Evolutionary conservation across 2,329 filamentous ascomycete genomes (phyloP).

Genomic region (Cladorrhinum sp.): DNA sequence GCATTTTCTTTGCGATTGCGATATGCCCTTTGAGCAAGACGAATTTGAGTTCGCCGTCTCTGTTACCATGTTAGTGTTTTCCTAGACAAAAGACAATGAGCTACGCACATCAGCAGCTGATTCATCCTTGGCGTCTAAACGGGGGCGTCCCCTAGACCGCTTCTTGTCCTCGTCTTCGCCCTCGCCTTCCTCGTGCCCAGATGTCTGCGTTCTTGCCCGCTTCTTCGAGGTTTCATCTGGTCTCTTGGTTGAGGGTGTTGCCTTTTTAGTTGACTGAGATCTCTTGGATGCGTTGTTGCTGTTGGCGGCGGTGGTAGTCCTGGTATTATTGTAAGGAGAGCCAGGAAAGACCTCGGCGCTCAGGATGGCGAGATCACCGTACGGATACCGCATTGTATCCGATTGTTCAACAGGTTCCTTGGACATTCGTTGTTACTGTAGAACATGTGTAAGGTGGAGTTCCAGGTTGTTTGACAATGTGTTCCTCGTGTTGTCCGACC

Average conservation of each 20-base stretch:
- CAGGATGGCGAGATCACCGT: conserved; percentile 42
- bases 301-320: background rate
- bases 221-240: conserved; percentile 30
- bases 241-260: conserved; percentile 1
- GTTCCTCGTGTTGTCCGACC: background rate
- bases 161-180: conserved; percentile 50
- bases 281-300: background rate
- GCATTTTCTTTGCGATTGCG: conserved; percentile 80
- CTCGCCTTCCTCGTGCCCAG: conserved; percentile 30
- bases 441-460: background rate
- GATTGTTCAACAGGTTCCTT: background rate
- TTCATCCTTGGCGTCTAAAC: conserved; percentile 73
- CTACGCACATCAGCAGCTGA: conserved; percentile 72
- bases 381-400: conserved; percentile 29
- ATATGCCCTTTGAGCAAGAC: conserved; percentile 81
- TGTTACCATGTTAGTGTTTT: conserved; percentile 12
- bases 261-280: conserved; percentile 25
- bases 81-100: conserved; percentile 12
- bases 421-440: conserved; percentile 7
- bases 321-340: background rate
- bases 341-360: conserved; percentile 45
- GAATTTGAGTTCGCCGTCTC: conserved; percentile 83
- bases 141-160: conserved; percentile 68
- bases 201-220: conserved; percentile 31
- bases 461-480: background rate